Percentiles rank a stretch among this genome's conserved stretches.
phyloP scores from a whole-genome alignment of 257 asterid species.

The Nemophila menziesii region DNA sequence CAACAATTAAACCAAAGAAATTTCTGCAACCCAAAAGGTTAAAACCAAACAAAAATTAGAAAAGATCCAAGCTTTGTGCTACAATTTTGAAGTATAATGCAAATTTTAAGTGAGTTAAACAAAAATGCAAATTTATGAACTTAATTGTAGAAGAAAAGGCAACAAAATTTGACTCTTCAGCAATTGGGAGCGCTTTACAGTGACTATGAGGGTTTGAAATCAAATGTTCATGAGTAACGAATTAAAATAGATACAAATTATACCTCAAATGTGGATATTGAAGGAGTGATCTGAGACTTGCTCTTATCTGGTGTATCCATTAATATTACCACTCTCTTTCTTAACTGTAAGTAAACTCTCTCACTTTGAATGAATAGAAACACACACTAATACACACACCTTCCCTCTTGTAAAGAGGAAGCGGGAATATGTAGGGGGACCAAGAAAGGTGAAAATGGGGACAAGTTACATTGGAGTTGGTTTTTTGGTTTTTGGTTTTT shows the following conservation, averaged over 20 bases:
- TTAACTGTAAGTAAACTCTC: slow-evolving; percentile 7
- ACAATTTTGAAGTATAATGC: not conserved
- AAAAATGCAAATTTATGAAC: slow-evolving; percentile 1
- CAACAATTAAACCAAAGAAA: not conserved
- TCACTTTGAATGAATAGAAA: slow-evolving; percentile 17
- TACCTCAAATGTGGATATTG: slow-evolving; percentile 70
- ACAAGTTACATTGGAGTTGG: slow-evolving; percentile 1
- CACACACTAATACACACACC: not conserved
- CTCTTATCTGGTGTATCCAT: slow-evolving; percentile 89
- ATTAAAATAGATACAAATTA: slow-evolving; percentile 10
- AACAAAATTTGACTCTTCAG: not conserved
- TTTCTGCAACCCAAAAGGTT: not conserved
- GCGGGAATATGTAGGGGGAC: slow-evolving; percentile 5
- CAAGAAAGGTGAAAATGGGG: not conserved
- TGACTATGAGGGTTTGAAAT: not conserved
- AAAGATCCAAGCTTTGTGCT: slow-evolving; percentile 3
- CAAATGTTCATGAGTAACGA: not conserved
- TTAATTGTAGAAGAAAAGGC: slow-evolving; percentile 1
- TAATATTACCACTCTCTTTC: slow-evolving; percentile 22
- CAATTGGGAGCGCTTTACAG: not conserved
- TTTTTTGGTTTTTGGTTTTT: not conserved
- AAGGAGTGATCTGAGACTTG: slow-evolving; percentile 61
- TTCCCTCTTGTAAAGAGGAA: slow-evolving; percentile 28
- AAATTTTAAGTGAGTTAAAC: not conserved
- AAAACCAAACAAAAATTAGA: slow-evolving; percentile 1